These are phyloP conservation scores for Penicillium decumbens DNA, from an alignment of 2,329 filamentous ascomycete genomes.

Conservation along the genomic window DNA sequence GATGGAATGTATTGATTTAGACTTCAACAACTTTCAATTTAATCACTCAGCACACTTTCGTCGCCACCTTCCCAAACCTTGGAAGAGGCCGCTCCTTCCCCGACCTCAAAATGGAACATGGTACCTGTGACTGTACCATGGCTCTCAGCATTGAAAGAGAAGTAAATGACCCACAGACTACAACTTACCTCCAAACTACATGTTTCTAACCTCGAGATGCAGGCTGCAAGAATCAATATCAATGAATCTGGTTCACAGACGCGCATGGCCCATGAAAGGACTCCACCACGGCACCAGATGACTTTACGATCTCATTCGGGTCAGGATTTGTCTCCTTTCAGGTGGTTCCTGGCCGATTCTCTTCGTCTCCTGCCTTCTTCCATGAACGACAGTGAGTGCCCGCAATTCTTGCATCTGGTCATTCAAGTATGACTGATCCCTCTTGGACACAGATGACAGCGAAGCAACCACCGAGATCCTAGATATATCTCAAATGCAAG, in stretches of 20 bases:
- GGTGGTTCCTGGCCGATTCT: background rate
- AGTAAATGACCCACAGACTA: background rate
- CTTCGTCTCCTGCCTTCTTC: background rate
- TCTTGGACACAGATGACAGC: background rate
- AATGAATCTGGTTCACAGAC: background rate
- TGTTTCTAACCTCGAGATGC: background rate
- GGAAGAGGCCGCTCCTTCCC: background rate
- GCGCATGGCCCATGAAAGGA: background rate
- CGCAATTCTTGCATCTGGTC: background rate
- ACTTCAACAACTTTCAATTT: too few relatives aligned
- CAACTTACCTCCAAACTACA: background rate
- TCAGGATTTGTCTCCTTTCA: background rate
- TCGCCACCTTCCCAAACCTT: too few relatives aligned
- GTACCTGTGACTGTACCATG: too few relatives aligned
- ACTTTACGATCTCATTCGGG: background rate
- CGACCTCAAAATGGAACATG: background rate
- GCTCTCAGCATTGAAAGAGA: background rate
- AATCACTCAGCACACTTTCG: too few relatives aligned
- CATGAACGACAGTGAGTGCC: background rate
- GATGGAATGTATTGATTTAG: too few relatives aligned
- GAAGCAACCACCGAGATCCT: background rate
- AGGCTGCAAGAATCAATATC: background rate
- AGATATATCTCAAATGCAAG: background rate
- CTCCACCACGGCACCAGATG: background rate
- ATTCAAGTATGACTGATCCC: background rate